Base-by-base conservation (phyloP, 2,329 filamentous ascomycete species). In the Hypoxylon sp. region DNA sequence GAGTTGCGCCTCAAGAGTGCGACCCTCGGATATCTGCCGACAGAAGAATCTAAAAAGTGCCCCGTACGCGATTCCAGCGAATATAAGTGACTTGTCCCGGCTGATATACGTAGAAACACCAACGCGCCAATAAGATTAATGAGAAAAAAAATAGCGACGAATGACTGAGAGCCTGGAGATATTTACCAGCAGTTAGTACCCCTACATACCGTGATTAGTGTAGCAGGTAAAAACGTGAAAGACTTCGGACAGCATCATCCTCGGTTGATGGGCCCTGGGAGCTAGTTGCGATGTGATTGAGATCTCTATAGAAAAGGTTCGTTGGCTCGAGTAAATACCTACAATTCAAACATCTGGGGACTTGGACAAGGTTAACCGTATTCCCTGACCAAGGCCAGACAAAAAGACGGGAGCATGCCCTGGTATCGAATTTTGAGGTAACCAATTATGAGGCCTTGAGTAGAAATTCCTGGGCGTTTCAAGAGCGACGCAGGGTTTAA, bases 401-500 rank as follows among this genome's bases (percentile, higher is more conserved):
- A 61, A n/a, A 25, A 43, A 37, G 30, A 53, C 30, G 41, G 41
- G 45, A 47, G 32, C 19, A n/a, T 7, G 30, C 30, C 56, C 55
- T 51, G 45, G 50, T 58, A 46, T 59, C 54, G 19, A 53, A 61
- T 23, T 45, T 67, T 9, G 57, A 67, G 53, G 53, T 43, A 41
- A 29, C 67, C 63, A 67, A 69, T 69, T 34, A 46, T 34, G 47
- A 25, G 39, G 27, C 43, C 29, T n/a, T 46, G 30, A 34, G 53
- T n/a, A 30, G 46, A 64, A 29, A 59, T 59, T 41, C 32, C 43
- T 51, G 46, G 19, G 50, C 37, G 67, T 69, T 69, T 69, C 67
- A 65, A 69, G 67, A 69, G 55, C 61, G 27, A 51, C 64, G 19
- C 64, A 67, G 64, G 67, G 67, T 63, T 63, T 32, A 50, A 43